A percentile compares a stretch with the other conserved stretches of the same genome.
These are phyloP conservation scores for Chalaropsis ovoidea DNA, from an alignment of 2,329 filamentous ascomycete species.

Conservation along the genomic window DNA sequence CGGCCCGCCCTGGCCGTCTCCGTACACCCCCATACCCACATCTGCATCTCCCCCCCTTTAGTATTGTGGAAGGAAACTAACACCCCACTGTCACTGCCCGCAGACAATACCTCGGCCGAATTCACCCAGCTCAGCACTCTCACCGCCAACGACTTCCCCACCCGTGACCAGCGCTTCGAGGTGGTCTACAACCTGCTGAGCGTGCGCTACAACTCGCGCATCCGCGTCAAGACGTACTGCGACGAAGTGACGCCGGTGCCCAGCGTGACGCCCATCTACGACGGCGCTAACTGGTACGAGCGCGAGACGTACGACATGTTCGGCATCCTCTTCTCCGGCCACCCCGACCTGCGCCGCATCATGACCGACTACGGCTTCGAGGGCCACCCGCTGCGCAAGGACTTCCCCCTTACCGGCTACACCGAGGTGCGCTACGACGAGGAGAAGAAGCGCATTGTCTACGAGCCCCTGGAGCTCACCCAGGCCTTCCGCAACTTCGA, in stretches of 20 bases:
- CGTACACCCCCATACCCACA: too few relatives aligned
- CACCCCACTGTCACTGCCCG: neutral
- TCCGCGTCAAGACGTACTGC: slow-evolving; percentile 97
- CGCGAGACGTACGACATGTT: slow-evolving; percentile 96
- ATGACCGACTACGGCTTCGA: slow-evolving; percentile 99
- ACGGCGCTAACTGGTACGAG: slow-evolving; percentile 98
- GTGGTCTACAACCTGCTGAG: slow-evolving; percentile 95
- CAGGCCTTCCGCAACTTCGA: slow-evolving; percentile 99
- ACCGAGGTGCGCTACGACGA: slow-evolving; percentile 97
- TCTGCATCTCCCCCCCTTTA: slow-evolving; percentile 73
- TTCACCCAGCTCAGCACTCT: slow-evolving; percentile 90
- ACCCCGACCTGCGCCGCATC: slow-evolving; percentile 91
- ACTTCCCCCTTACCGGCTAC: slow-evolving; percentile 96
- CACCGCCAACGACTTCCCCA: slow-evolving; percentile 92
- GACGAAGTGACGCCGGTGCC: slow-evolving; percentile 92
- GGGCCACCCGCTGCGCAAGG: slow-evolving; percentile 91
- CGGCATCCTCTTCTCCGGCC: slow-evolving; percentile 89
- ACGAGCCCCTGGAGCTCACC: slow-evolving; percentile 92
- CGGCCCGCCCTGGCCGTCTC: slow-evolving; percentile 85
- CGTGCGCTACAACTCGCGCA: slow-evolving; percentile 90
- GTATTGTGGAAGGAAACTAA: neutral
- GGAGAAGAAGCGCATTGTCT: slow-evolving; percentile 99
- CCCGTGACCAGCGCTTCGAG: slow-evolving; percentile 90
- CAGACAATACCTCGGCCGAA: slow-evolving; percentile 91
- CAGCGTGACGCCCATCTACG: slow-evolving; percentile 73